These are phyloP conservation scores for Magnaporthales sp. DNA, from an alignment of 2,329 filamentous ascomycete genomes.

Conservation along the genomic window DNA sequence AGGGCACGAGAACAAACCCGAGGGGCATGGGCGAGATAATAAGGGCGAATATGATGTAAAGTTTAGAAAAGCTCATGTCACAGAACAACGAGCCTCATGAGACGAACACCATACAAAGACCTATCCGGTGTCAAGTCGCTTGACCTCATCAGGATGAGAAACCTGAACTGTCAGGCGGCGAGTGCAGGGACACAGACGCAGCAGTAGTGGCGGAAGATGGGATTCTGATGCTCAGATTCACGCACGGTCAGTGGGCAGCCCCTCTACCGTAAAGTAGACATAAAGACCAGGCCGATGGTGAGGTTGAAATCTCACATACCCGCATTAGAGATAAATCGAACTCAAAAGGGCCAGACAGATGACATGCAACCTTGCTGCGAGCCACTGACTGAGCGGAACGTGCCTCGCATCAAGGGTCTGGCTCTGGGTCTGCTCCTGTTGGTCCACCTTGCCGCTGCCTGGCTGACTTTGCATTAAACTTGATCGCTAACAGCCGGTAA, in stretches of 20 bases:
- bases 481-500: background rate
- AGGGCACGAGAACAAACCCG: background rate
- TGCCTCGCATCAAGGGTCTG: background rate
- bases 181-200: background rate
- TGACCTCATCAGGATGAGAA: background rate
- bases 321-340: background rate
- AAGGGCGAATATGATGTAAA: background rate
- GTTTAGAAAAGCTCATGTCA: background rate
- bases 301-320: background rate
- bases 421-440: background rate
- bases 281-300: background rate
- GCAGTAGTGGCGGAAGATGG: background rate
- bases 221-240: background rate
- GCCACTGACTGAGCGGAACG: background rate
- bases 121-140: background rate
- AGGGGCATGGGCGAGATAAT: background rate
- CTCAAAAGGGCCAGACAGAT: background rate
- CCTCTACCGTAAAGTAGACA: background rate
- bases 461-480: background rate
- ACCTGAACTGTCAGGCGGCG: background rate
- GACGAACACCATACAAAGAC: background rate
- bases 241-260: background rate
- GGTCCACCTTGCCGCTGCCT: background rate
- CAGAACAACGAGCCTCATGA: background rate
- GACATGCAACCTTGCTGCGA: background rate